Percentiles rank a stretch among this genome's conserved stretches.
phyloP scores from a whole-genome alignment of 306 rosid genomes.

The Acmispon strigosus region DNA sequence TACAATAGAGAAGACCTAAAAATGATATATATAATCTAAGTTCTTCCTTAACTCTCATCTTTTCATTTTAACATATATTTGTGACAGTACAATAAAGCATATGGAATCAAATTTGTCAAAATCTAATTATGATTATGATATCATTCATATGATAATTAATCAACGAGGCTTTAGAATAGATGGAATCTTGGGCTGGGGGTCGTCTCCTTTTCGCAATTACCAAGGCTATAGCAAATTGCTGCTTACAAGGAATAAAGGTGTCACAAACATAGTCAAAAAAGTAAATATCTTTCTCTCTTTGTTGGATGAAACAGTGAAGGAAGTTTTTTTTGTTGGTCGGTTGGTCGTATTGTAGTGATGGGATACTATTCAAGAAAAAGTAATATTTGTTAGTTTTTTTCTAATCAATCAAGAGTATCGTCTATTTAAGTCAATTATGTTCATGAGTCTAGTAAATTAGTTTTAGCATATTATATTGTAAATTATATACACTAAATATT shows the following conservation, averaged over 20 bases:
- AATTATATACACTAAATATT: too few relatives aligned
- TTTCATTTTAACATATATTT: too few relatives aligned
- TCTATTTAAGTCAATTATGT: too few relatives aligned
- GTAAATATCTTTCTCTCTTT: constrained; percentile 14
- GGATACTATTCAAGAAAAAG: background rate
- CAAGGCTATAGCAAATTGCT: constrained; percentile 34
- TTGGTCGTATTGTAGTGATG: constrained; percentile 30
- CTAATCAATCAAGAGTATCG: too few relatives aligned
- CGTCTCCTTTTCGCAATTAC: constrained; percentile 44
- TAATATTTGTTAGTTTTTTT: too few relatives aligned
- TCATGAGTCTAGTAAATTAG: too few relatives aligned
- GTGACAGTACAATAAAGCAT: background rate
- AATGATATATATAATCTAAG: too few relatives aligned
- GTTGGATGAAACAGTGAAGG: constrained; percentile 17
- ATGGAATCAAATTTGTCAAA: constrained; percentile 11
- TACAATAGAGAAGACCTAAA: too few relatives aligned
- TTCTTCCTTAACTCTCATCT: too few relatives aligned
- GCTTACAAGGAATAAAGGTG: constrained; percentile 34
- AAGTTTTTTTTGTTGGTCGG: constrained; percentile 34
- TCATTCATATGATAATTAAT: constrained; percentile 17
- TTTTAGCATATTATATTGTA: too few relatives aligned
- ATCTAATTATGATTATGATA: constrained; percentile 9
- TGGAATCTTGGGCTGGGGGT: constrained; percentile 35
- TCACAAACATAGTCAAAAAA: constrained; percentile 35
- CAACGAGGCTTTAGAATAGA: background rate